A percentile compares a stretch with the other conserved stretches of the same genome.
These are phyloP conservation scores for Cadophora gregata DNA, from an alignment of 2,329 filamentous ascomycete species.

Conservation along the genomic window DNA sequence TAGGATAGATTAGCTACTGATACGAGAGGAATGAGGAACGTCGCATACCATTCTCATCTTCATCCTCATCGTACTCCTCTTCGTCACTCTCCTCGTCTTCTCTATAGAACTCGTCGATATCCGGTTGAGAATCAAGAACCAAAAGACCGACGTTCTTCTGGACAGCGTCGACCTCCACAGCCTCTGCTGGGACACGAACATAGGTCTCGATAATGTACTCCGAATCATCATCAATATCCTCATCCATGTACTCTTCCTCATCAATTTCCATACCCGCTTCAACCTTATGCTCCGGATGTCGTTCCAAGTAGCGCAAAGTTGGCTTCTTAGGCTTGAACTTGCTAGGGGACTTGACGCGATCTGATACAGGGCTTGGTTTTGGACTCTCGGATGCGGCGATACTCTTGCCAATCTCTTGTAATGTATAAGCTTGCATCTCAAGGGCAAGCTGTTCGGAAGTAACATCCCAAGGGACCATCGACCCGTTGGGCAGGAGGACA, in stretches of 20 bases:
- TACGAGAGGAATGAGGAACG: not conserved
- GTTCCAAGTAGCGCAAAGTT: constrained; percentile 59
- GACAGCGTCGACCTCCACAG: constrained; percentile 53
- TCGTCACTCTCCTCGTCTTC: constrained; percentile 67
- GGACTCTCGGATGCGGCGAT: constrained; percentile 34
- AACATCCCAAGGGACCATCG: constrained; percentile 47
- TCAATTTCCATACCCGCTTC: constrained; percentile 45
- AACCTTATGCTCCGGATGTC: constrained; percentile 53
- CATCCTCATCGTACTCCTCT: constrained; percentile 68
- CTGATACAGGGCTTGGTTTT: constrained; percentile 24
- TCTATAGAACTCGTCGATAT: constrained; percentile 63
- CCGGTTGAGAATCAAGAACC: constrained; percentile 43
- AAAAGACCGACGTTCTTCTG: constrained; percentile 54
- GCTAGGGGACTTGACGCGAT: constrained; percentile 33
- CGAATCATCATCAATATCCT: constrained; percentile 54
- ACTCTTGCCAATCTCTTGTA: constrained; percentile 58
- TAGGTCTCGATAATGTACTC: constrained; percentile 72
- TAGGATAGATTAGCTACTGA: constrained; percentile 26
- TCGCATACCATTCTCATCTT: constrained; percentile 66
- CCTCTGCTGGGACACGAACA: constrained; percentile 62
- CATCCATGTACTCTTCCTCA: constrained; percentile 48
- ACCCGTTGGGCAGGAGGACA: constrained; percentile 46
- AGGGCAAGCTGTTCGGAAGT: constrained; percentile 53
- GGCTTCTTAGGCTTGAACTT: constrained; percentile 63
- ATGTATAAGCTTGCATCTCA: constrained; percentile 64